phyloP scores from a whole-genome alignment of 2,329 filamentous ascomycete species.

The Hirsutella thompsonii region DNA sequence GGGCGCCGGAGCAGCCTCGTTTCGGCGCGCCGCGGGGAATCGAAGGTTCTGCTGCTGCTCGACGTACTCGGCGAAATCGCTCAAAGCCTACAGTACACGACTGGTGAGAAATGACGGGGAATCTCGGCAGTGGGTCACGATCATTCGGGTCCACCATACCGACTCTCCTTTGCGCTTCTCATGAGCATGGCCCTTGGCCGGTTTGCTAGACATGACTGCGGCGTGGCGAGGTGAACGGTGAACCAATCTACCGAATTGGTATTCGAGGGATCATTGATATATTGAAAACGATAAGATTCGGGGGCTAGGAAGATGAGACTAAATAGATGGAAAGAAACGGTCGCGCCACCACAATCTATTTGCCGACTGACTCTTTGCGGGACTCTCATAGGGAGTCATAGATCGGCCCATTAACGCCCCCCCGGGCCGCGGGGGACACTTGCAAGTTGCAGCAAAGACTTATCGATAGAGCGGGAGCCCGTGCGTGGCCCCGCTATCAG shows the following conservation, averaged over 20 bases:
- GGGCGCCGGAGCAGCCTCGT: slow-evolving; percentile 14
- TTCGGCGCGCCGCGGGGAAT: slow-evolving; percentile 30
- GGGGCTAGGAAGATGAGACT: not conserved
- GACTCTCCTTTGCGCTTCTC: slow-evolving; percentile 82
- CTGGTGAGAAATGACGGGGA: slow-evolving; percentile 4
- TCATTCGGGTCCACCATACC: slow-evolving; percentile 31
- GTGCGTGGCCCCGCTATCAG: no score
- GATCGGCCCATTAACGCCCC: no score
- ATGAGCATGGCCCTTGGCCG: slow-evolving; percentile 51
- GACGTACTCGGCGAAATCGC: slow-evolving; percentile 95
- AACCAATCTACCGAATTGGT: slow-evolving; percentile 2
- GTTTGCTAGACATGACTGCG: slow-evolving; percentile 38
- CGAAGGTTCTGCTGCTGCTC: slow-evolving; percentile 79
- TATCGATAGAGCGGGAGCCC: no score
- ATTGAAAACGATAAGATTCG: not conserved
- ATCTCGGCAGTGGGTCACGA: not conserved
- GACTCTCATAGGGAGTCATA: no score
- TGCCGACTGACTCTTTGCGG: slow-evolving; percentile 4
- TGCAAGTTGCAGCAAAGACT: no score
- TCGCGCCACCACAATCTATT: slow-evolving; percentile 3
- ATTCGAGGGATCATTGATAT: slow-evolving; percentile 17
- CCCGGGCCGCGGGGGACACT: no score
- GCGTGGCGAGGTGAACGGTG: slow-evolving; percentile 8
- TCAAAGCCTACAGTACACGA: slow-evolving; percentile 51
- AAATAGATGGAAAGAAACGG: not conserved